Base-by-base conservation (phyloP, 768 basidiomycete genomes). In the Gloeopeniophorella convolvens region DNA sequence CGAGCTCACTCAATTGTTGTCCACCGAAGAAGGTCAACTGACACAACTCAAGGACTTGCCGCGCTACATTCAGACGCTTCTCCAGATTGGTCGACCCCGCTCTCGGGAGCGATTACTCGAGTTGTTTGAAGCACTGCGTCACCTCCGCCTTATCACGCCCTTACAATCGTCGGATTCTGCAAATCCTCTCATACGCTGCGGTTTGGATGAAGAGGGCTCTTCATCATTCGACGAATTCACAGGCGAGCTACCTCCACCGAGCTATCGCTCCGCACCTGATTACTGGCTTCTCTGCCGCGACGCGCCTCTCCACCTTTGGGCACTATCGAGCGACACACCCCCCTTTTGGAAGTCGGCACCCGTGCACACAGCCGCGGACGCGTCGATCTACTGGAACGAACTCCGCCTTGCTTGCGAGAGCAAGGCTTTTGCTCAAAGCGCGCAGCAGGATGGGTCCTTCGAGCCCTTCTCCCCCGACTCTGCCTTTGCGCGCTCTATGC, bases 221-320 rank as follows among this genome's bases (percentile, higher is more conserved):
- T 67, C 65, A 2, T 57, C 70, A 5, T 82, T 80, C 52, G 74
- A 76, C 26, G 67, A 70, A 16, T 60, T 70, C 1, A 56, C 66
- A 21, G 72, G 74, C 16, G 71, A 67, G 11, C 76, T 76, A 72
- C 72, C 70, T 23, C 58, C 66, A 26, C 71, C 67, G 34, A 70
- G 69, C 13, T 71, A 76, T 7, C 63, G 67, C 45, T 56, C 66
- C n/a, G 76, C 78, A 0, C 83, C 85, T 0, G 60, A 61, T 1
- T 85, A 82, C 65, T 90, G 85, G 82, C 67, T 73, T 31, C 78
- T 89, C 57, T 74, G 75, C 41, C 63, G 69, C 12, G 57, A 60
- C 9, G 82, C 77, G 2, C 77, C 85, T 0, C 58, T 89, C 6
- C 72, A 79, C 61, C 66, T 81, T 21, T 85, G 85, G 78, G 76